phyloP scores from a whole-genome alignment of 2,329 filamentous ascomycete species.

The Corynespora cassiicola region DNA sequence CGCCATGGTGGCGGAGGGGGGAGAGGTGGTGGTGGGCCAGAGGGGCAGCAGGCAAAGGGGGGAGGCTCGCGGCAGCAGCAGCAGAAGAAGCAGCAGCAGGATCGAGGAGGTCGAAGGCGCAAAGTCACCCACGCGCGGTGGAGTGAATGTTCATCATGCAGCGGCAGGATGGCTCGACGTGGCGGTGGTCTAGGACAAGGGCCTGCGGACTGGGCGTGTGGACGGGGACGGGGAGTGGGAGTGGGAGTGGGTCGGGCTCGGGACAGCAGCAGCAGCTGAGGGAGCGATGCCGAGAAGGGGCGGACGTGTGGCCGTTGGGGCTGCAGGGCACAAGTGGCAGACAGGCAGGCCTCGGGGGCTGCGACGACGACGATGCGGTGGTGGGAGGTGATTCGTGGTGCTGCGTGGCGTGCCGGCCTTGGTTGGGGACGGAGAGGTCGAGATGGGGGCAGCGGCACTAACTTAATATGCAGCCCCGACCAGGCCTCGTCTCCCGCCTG shows the following conservation, averaged over 20 bases:
- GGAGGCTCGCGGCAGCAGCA: conserved; percentile 13
- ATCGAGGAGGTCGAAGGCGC: too few relatives aligned
- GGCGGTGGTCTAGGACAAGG: conserved; percentile 14
- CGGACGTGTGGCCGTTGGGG: conserved; percentile 1
- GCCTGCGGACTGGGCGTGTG: too few relatives aligned
- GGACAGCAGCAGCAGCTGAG: too few relatives aligned
- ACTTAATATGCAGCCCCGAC: conserved; percentile 3
- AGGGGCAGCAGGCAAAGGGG: conserved; percentile 16
- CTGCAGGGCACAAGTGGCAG: neutral
- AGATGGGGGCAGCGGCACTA: conserved; percentile 8
- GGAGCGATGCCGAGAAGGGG: conserved; percentile 2
- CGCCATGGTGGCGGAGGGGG: conserved; percentile 30
- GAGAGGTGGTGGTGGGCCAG: conserved; percentile 3
- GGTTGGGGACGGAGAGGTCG: conserved; percentile 8
- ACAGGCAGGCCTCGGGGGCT: neutral
- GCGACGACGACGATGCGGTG: conserved; percentile 4
- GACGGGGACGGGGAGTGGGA: too few relatives aligned
- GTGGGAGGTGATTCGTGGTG: conserved; percentile 4
- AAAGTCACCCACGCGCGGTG: too few relatives aligned
- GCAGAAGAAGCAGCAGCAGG: too few relatives aligned
- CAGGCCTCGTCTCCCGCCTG: too few relatives aligned
- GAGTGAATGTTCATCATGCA: too few relatives aligned
- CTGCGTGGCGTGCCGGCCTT: conserved; percentile 20
- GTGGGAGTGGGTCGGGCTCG: too few relatives aligned
- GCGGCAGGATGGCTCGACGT: conserved; percentile 9